Conservation (phyloP, 768 basidiomycete species). For the Podaxis rugospora region DNA sequence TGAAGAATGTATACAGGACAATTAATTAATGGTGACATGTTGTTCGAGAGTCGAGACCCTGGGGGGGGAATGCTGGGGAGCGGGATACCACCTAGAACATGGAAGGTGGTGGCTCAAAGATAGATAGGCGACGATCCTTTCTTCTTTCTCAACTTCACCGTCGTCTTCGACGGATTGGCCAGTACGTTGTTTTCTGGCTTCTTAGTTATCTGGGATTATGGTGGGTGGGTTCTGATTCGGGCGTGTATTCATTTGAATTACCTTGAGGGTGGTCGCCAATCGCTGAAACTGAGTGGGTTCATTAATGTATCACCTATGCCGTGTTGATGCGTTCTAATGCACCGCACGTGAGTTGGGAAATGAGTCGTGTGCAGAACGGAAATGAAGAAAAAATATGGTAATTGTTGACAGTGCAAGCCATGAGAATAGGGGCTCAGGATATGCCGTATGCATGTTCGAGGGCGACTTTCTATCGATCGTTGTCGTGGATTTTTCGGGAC, state of each 20-base stretch:
- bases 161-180: neutral
- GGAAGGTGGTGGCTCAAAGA: neutral
- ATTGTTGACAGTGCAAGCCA: neutral
- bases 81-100: neutral
- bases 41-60: neutral
- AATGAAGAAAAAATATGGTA: neutral
- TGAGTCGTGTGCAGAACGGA: neutral
- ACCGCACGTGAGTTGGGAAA: neutral
- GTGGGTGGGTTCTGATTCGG: neutral
- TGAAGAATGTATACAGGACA: neutral
- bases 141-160: neutral
- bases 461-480: constrained; percentile 2
- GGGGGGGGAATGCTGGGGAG: neutral
- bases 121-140: neutral
- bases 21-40: neutral
- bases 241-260: neutral
- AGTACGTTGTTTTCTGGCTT: neutral
- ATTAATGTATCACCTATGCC: neutral
- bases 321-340: neutral
- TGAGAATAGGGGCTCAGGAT: neutral
- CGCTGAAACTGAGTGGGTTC: neutral
- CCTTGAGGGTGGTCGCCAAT: neutral
- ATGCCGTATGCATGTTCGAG: neutral
- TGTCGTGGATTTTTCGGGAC: neutral
- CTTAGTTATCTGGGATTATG: neutral